phyloP scores from a whole-genome alignment of 2,329 filamentous ascomycete species.

The Colletotrichum destructivum region DNA sequence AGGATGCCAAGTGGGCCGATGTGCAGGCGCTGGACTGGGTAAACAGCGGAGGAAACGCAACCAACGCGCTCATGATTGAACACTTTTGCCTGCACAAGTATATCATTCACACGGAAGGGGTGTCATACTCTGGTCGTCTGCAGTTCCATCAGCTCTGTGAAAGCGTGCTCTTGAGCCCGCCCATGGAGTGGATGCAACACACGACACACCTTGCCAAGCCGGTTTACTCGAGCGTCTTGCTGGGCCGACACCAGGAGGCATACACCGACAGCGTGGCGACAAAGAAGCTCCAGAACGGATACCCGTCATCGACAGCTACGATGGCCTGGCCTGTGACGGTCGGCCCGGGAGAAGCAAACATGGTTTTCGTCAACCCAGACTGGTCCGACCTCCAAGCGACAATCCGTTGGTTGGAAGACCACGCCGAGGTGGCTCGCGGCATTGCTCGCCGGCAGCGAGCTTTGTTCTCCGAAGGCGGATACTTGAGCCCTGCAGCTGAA shows the following conservation, averaged over 20 bases:
- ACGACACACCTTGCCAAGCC: slow-evolving; percentile 63
- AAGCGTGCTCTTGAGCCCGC: slow-evolving; percentile 63
- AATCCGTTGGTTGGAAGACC: slow-evolving; percentile 60
- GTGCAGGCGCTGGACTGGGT: slow-evolving; percentile 59
- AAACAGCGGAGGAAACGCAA: slow-evolving; percentile 51
- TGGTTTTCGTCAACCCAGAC: slow-evolving; percentile 66
- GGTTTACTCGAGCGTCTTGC: slow-evolving; percentile 56
- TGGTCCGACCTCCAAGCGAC: slow-evolving; percentile 66
- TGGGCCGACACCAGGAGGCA: background rate
- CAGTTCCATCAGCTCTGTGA: slow-evolving; percentile 66
- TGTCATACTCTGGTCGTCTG: slow-evolving; percentile 68
- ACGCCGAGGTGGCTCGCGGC: slow-evolving; percentile 60
- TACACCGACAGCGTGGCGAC: too few species aligned
- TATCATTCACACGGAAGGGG: slow-evolving; percentile 67
- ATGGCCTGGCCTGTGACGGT: slow-evolving; percentile 58
- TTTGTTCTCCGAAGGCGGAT: slow-evolving; percentile 59
- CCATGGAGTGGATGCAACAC: slow-evolving; percentile 65
- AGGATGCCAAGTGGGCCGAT: slow-evolving; percentile 63
- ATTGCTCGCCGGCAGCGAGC: slow-evolving; percentile 64
- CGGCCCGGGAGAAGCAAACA: slow-evolving; percentile 57
- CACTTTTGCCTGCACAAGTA: slow-evolving; percentile 68
- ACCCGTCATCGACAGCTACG: slow-evolving; percentile 14
- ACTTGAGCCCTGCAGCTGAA: slow-evolving; percentile 66
- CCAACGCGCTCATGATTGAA: slow-evolving; percentile 63
- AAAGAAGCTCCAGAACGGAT: background rate